Evolutionary conservation across 2,329 filamentous ascomycete genomes (phyloP).

Genomic region (Penicillium sp.): DNA sequence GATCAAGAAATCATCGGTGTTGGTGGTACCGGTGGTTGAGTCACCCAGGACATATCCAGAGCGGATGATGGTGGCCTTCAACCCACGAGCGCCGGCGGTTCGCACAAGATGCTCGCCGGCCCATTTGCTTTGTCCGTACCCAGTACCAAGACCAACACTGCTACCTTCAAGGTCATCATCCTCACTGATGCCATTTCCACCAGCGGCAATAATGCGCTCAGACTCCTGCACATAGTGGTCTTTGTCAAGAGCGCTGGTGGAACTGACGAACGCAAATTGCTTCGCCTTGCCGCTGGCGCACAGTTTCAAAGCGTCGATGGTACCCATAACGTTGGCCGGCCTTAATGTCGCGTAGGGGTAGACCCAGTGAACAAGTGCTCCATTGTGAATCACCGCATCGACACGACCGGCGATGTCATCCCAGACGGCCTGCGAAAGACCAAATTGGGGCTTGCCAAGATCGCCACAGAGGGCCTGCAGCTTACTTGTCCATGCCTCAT

Average conservation of each 20-base stretch:
- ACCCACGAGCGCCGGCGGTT: conserved; percentile 70
- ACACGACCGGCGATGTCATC: conserved; percentile 58
- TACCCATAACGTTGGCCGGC: conserved; percentile 72
- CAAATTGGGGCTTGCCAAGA: conserved; percentile 65
- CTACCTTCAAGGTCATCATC: conserved; percentile 73
- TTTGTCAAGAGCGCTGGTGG: conserved; percentile 74
- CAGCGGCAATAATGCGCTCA: conserved; percentile 53
- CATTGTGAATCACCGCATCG: conserved; percentile 76
- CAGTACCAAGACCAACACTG: conserved; percentile 68
- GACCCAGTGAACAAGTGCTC: conserved; percentile 74
- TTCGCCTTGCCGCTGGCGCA: conserved; percentile 75
- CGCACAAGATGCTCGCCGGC: conserved; percentile 65
- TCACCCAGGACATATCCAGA: conserved; percentile 72
- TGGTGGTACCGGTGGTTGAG: conserved; percentile 51
- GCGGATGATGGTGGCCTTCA: conserved; percentile 68
- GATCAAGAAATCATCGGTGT: conserved; percentile 85
- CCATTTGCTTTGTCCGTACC: conserved; percentile 93
- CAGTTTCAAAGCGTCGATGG: conserved; percentile 67
- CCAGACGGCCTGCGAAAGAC: conserved; percentile 63
- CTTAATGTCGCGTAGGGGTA: conserved; percentile 66
- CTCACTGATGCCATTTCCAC: conserved; percentile 63
- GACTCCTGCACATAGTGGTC: conserved; percentile 75
- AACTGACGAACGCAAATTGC: conserved; percentile 72
- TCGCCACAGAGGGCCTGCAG: conserved; percentile 67
- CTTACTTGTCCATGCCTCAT: conserved; percentile 54